These are phyloP conservation scores for Fusarium acutatum DNA, from an alignment of 2,329 filamentous ascomycete species.

Conservation along the genomic window DNA sequence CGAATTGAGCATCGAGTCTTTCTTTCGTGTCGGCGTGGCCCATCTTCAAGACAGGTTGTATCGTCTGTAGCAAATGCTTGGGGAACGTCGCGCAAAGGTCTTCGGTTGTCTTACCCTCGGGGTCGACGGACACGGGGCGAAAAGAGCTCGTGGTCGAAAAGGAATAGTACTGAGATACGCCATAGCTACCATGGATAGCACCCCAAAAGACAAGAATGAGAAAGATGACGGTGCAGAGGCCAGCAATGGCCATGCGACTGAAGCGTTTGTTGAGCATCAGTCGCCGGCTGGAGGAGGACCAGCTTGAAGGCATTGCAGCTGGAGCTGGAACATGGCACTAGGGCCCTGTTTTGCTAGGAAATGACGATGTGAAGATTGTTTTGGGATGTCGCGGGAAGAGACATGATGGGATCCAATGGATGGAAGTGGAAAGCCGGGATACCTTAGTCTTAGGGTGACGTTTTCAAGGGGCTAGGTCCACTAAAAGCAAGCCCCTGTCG, in stretches of 20 bases:
- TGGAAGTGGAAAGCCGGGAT: neutral
- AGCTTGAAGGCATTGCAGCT: conserved; percentile 37
- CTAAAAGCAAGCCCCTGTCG: conserved; percentile 20
- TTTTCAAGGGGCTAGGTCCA: conserved; percentile 22
- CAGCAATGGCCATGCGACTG: conserved; percentile 42
- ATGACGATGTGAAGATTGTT: neutral
- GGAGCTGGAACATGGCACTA: conserved; percentile 37
- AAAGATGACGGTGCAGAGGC: conserved; percentile 36
- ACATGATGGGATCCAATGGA: conserved; percentile 8
- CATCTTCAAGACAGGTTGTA: conserved; percentile 48
- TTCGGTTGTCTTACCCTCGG: conserved; percentile 33
- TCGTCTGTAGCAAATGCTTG: conserved; percentile 42
- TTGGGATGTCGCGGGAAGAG: conserved; percentile 1
- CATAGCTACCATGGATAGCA: conserved; percentile 35
- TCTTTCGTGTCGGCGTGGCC: conserved; percentile 43
- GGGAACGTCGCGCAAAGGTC: conserved; percentile 47
- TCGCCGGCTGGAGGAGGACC: conserved; percentile 40
- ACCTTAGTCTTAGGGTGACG: conserved; percentile 2
- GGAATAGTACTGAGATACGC: conserved; percentile 41
- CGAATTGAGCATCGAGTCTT: conserved; percentile 54
- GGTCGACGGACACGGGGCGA: conserved; percentile 42
- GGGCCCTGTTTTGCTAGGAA: conserved; percentile 11
- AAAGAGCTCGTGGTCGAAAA: conserved; percentile 44
- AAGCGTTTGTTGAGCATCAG: conserved; percentile 45
- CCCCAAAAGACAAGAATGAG: conserved; percentile 39